phyloP scores from a whole-genome alignment of 805 yeast genomes.

The Peterozyma xylosa region DNA sequence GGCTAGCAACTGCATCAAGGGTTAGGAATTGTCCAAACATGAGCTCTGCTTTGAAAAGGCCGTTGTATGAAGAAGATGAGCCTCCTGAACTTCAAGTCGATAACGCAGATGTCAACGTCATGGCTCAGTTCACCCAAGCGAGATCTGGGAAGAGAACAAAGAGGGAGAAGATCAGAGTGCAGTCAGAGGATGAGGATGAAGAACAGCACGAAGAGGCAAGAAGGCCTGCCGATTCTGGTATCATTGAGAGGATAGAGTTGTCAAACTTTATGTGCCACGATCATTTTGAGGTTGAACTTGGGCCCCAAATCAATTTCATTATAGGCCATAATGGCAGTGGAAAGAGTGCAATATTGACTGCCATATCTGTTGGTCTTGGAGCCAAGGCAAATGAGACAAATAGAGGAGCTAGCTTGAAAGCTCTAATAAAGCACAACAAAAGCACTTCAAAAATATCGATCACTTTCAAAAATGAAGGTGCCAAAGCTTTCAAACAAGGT shows the following conservation, averaged over 20 bases:
- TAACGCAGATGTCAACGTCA: not conserved
- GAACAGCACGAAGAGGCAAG: not conserved
- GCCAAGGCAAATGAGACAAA: conserved; percentile 84
- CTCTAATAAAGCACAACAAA: conserved; percentile 71
- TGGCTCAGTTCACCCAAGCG: not conserved
- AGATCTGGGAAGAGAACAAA: not conserved
- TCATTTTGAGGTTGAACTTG: conserved; percentile 65
- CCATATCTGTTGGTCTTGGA: conserved; percentile 80
- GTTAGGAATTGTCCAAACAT: too few relatives aligned
- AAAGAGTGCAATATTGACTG: conserved; percentile 81
- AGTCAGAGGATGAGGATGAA: not conserved
- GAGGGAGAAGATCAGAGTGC: conserved; percentile 4
- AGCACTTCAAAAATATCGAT: conserved; percentile 61
- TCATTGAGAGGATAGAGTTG: conserved; percentile 53
- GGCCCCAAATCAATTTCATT: conserved; percentile 78
- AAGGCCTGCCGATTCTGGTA: conserved; percentile 49
- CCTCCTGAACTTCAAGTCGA: not conserved
- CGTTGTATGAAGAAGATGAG: too few relatives aligned
- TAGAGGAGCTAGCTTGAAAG: conserved; percentile 67
- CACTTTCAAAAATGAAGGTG: conserved; percentile 55
- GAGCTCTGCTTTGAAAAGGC: too few relatives aligned
- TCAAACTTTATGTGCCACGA: conserved; percentile 88
- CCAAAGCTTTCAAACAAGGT: conserved; percentile 56
- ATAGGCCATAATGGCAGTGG: conserved; percentile 92
- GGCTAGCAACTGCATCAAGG: too few relatives aligned